These are phyloP conservation scores for Lizonia empirigonia DNA, from an alignment of 2,329 filamentous ascomycete genomes.

Conservation along the genomic window DNA sequence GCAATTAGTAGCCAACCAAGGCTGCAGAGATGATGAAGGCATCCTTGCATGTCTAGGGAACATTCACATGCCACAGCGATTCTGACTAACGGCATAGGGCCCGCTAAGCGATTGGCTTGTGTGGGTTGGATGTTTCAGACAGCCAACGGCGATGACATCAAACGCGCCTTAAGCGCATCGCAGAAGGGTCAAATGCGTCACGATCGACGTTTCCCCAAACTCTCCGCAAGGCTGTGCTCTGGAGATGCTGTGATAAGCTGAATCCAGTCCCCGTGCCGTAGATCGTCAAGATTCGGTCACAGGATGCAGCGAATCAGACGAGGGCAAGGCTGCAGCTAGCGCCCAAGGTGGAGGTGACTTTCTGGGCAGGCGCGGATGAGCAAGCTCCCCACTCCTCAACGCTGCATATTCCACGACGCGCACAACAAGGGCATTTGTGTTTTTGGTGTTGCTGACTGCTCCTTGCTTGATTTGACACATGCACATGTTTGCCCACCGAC, in stretches of 20 bases:
- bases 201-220: conserved; percentile 10
- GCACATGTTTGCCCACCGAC: background rate
- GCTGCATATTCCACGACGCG: conserved; percentile 1
- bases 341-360: conserved; percentile 20
- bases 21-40: background rate
- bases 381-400: conserved; percentile 24
- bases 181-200: conserved; percentile 18
- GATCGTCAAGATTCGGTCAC: conserved; percentile 19
- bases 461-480: background rate
- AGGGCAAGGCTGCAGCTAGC: conserved; percentile 24
- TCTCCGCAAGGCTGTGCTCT: conserved; percentile 20
- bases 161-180: conserved; percentile 17
- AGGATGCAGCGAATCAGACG: conserved; percentile 30
- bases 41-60: background rate
- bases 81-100: conserved; percentile 4
- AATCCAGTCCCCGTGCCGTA: conserved; percentile 9
- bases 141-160: conserved; percentile 23
- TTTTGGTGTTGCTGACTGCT: background rate
- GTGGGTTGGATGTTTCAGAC: conserved; percentile 3
- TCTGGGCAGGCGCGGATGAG: conserved; percentile 21
- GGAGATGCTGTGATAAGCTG: conserved; percentile 12
- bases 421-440: background rate
- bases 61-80: conserved; percentile 4
- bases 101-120: conserved; percentile 23
- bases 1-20: too few relatives aligned